These are phyloP conservation scores for Zymoseptoria tritici DNA, from an alignment of 2,329 filamentous ascomycete species.

Conservation along the genomic window DNA sequence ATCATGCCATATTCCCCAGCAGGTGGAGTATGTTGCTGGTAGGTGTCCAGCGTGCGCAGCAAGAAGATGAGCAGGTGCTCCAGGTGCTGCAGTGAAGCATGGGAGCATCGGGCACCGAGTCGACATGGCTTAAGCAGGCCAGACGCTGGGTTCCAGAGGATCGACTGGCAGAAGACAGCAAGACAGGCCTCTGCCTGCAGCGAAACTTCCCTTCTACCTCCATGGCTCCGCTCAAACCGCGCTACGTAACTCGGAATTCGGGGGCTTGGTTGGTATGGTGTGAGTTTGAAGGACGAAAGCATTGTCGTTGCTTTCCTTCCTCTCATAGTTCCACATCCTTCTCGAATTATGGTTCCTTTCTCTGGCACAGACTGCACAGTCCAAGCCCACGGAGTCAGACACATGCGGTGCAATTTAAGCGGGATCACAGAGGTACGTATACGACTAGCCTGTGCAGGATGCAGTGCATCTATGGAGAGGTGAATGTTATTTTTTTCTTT, in stretches of 20 bases:
- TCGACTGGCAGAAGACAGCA: not conserved
- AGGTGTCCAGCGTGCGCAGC: not conserved
- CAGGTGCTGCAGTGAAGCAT: not conserved
- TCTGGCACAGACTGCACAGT: too few species aligned
- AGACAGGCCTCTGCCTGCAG: not conserved
- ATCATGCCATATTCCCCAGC: conserved; percentile 1
- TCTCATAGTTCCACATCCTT: too few species aligned
- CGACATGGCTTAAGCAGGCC: not conserved
- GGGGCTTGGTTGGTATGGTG: too few species aligned
- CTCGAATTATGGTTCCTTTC: too few species aligned
- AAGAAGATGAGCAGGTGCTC: not conserved
- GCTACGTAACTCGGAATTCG: too few species aligned
- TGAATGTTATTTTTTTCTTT: not conserved
- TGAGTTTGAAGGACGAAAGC: too few species aligned
- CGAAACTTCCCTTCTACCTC: not conserved
- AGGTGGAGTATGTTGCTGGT: not conserved
- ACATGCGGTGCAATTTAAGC: too few species aligned
- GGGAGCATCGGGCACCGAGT: not conserved
- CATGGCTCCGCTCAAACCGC: too few species aligned
- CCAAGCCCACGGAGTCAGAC: too few species aligned
- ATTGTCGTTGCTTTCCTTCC: too few species aligned
- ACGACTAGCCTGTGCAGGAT: not conserved
- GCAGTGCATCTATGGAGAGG: not conserved
- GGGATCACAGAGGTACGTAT: too few species aligned
- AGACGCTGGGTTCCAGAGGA: not conserved